Conservation (phyloP, 345 rosid species). For the Moricandia arvensis region DNA sequence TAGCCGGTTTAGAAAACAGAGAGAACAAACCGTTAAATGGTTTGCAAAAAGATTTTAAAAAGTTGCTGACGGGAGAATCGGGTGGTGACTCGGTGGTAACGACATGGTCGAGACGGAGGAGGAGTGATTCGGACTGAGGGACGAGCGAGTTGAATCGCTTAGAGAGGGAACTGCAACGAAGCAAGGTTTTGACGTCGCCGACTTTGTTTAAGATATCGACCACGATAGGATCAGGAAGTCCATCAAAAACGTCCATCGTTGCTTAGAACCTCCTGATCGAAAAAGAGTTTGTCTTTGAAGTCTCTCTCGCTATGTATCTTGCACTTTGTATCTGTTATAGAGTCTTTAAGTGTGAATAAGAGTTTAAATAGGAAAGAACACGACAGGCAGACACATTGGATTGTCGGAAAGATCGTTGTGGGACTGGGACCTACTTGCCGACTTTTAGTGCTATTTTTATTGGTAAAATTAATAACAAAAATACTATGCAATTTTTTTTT, state of each 20-base stretch:
- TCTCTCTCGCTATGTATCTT: background rate
- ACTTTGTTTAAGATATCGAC: background rate
- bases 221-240: background rate
- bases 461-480: background rate
- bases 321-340: background rate
- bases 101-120: background rate
- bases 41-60: slow-evolving; percentile 27
- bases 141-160: background rate
- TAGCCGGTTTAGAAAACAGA: slow-evolving; percentile 28
- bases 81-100: slow-evolving; percentile 7
- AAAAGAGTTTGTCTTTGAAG: background rate
- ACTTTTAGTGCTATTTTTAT: slow-evolving; percentile 15
- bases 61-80: background rate
- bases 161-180: background rate
- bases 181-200: background rate
- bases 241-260: background rate
- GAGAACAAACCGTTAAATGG: slow-evolving; percentile 13
- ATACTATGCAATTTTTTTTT: background rate
- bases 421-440: slow-evolving; percentile 29
- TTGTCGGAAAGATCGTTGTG: background rate
- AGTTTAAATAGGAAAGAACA: background rate
- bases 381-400: background rate
- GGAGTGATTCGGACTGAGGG: background rate
- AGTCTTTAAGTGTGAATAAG: background rate
- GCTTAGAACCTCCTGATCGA: background rate